These are phyloP conservation scores for Hypoxylon subgilvum DNA, from an alignment of 495 filamentous ascomycete genomes.

Conservation along the genomic window DNA sequence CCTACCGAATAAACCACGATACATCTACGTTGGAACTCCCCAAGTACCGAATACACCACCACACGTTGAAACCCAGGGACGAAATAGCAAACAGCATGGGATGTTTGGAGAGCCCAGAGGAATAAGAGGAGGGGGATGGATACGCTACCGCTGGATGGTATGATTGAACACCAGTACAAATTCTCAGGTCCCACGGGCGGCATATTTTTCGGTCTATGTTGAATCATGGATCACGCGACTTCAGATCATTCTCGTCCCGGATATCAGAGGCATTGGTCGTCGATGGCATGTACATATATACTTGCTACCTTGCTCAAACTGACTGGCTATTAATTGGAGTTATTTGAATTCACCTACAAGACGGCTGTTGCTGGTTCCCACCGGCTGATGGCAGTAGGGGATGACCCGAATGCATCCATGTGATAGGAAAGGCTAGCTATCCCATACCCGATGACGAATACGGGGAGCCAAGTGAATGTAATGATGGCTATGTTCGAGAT, in stretches of 20 bases:
- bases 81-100: conserved; percentile 2
- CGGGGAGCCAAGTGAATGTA: too few species aligned
- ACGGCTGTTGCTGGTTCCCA: too few species aligned
- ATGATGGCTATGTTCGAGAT: too few species aligned
- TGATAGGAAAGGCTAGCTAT: too few species aligned
- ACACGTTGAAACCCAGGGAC: conserved; percentile 11
- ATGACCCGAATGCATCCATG: too few species aligned
- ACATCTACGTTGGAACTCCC: too few species aligned
- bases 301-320: too few species aligned
- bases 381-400: too few species aligned
- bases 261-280: conserved; percentile 1
- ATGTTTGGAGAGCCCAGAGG: conserved; percentile 9
- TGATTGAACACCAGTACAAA: background rate
- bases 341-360: conserved; percentile 12
- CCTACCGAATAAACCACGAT: too few species aligned
- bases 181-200: background rate
- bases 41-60: background rate
- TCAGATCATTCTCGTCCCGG: background rate
- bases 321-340: too few species aligned
- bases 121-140: background rate
- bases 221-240: conserved; percentile 7
- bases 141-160: conserved; percentile 14
- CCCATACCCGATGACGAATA: too few species aligned
- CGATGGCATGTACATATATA: conserved; percentile 30
- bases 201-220: conserved; percentile 7